phyloP scores from a whole-genome alignment of 2,329 filamentous ascomycete genomes.

The Raffaelea deltoideospora region DNA sequence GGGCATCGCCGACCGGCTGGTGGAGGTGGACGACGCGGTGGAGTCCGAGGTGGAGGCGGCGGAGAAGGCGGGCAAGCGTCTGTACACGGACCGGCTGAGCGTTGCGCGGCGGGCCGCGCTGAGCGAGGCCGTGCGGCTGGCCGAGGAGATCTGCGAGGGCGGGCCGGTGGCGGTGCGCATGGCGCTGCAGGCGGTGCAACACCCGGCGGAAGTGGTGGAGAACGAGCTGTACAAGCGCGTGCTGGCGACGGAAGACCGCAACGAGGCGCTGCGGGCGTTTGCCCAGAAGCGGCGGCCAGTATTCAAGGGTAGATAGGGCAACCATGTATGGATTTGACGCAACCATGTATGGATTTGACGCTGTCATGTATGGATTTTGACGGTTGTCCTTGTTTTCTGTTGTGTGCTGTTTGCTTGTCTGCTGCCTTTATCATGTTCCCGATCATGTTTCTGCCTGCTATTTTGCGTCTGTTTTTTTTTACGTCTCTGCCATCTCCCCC shows the following conservation, averaged over 20 bases:
- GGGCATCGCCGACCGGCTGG: slow-evolving; percentile 77
- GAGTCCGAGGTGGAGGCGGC: slow-evolving; percentile 15
- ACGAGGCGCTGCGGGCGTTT: slow-evolving; percentile 82
- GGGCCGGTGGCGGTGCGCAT: slow-evolving; percentile 72
- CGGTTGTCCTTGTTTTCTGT: too few relatives aligned
- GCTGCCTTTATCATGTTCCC: too few relatives aligned
- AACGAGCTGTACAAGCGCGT: slow-evolving; percentile 77
- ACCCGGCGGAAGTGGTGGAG: slow-evolving; percentile 63
- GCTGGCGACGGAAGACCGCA: slow-evolving; percentile 67
- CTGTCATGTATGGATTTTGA: too few relatives aligned
- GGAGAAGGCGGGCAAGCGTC: slow-evolving; percentile 21
- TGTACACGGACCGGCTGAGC: slow-evolving; percentile 28
- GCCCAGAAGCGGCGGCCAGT: slow-evolving; percentile 44
- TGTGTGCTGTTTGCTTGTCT: too few relatives aligned
- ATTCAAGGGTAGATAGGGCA: slow-evolving; percentile 40
- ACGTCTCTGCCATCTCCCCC: too few relatives aligned
- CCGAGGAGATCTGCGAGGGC: slow-evolving; percentile 66
- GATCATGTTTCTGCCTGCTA: too few relatives aligned
- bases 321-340: too few relatives aligned
- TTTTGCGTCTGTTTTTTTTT: too few relatives aligned
- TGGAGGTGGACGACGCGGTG: slow-evolving; percentile 35
- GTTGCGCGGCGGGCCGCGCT: slow-evolving; percentile 53
- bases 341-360: too few relatives aligned
- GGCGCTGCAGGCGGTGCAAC: slow-evolving; percentile 62
- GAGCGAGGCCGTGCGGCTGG: slow-evolving; percentile 62